phyloP scores from a whole-genome alignment of 192 early-diverging fungal genomes.

The Coemansia nantahalensis region DNA sequence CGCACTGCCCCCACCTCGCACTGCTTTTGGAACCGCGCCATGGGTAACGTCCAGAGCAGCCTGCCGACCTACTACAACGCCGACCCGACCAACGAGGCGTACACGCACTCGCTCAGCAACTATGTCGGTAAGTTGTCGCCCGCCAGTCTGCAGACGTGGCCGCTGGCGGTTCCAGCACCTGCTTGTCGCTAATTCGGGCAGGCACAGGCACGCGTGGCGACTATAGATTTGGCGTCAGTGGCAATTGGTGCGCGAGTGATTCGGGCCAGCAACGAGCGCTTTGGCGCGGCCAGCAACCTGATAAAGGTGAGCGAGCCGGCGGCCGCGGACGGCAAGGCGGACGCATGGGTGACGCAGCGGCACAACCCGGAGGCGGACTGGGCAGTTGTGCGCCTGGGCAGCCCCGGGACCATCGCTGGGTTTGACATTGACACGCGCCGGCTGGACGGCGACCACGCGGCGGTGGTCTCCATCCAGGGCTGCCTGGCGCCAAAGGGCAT shows the following conservation, averaged over 20 bases:
- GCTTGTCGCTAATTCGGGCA: too few species aligned
- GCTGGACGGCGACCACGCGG: slow-evolving; percentile 88
- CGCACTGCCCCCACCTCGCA: too few species aligned
- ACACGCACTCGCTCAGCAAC: slow-evolving; percentile 37
- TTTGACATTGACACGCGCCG: slow-evolving; percentile 86
- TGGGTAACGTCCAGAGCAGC: slow-evolving; percentile 52
- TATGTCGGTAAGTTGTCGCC: too few species aligned
- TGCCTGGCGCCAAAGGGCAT: slow-evolving; percentile 29
- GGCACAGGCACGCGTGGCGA: too few species aligned
- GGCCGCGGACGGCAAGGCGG: slow-evolving; percentile 14
- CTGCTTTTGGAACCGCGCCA: too few species aligned
- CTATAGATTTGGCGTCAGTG: slow-evolving; percentile 71
- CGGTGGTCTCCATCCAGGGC: slow-evolving; percentile 77
- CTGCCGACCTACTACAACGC: slow-evolving; percentile 52
- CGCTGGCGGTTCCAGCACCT: too few species aligned
- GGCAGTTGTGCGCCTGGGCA: slow-evolving; percentile 79
- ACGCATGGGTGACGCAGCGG: slow-evolving; percentile 92
- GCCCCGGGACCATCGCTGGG: slow-evolving; percentile 71
- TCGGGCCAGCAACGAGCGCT: slow-evolving; percentile 83
- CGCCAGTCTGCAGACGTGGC: too few species aligned
- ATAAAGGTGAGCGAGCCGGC: slow-evolving; percentile 49
- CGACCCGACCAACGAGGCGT: slow-evolving; percentile 46
- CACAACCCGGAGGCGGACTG: slow-evolving; percentile 87
- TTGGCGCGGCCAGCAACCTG: slow-evolving; percentile 74
- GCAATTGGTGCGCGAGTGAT: slow-evolving; percentile 68